Evolutionary conservation across 2,329 filamentous ascomycete genomes (phyloP).

Genomic region (Diaporthe vaccinii): DNA sequence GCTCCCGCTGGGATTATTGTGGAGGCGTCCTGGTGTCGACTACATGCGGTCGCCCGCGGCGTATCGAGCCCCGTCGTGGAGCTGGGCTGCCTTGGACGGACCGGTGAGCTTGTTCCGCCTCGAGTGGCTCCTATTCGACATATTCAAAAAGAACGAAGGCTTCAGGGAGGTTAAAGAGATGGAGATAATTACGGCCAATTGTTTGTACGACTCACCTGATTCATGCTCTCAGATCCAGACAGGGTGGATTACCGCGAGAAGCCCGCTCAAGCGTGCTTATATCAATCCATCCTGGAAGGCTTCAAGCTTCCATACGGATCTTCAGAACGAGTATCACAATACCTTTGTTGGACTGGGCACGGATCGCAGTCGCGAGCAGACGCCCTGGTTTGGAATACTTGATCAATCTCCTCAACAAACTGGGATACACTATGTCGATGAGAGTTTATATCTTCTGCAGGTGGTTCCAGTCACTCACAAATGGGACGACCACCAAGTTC

Average conservation of each 20-base stretch:
- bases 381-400: background rate
- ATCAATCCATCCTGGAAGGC: background rate
- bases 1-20: background rate
- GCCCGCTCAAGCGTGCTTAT: background rate
- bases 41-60: background rate
- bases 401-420: background rate
- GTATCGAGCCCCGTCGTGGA: slow-evolving; percentile 6
- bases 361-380: background rate
- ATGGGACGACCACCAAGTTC: background rate
- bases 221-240: background rate
- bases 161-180: background rate
- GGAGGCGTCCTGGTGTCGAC: background rate
- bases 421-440: background rate
- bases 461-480: background rate
- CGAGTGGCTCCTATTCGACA: background rate
- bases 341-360: background rate
- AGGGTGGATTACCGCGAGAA: background rate
- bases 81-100: background rate
- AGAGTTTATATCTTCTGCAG: background rate
- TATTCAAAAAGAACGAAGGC: rapidly evolving
- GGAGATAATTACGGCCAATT: background rate
- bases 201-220: background rate
- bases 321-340: rapidly evolving
- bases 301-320: rapidly evolving
- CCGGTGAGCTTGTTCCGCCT: background rate